phyloP scores from a whole-genome alignment of 1,284 basidiomycete species.

The Puccinia brachypodii region DNA sequence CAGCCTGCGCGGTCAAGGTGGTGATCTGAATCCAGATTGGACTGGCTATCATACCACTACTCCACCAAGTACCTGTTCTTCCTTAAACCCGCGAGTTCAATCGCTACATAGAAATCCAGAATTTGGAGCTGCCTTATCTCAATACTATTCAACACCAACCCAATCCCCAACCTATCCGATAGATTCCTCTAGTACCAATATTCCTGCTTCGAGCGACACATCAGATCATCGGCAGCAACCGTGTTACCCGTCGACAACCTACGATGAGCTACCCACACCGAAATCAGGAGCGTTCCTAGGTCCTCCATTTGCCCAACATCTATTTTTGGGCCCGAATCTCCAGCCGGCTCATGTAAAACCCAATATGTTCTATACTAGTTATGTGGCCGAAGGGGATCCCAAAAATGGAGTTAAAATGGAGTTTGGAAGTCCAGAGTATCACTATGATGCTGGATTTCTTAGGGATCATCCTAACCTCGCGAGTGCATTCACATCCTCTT shows the following conservation, averaged over 20 bases:
- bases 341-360: background rate
- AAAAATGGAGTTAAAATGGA: background rate
- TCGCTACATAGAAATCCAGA: slow-evolving; percentile 6
- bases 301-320: background rate
- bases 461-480: background rate
- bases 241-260: slow-evolving; percentile 5
- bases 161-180: slow-evolving; percentile 37
- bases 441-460: background rate
- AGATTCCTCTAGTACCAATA: slow-evolving; percentile 12
- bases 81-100: slow-evolving; percentile 3
- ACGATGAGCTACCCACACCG: slow-evolving; percentile 8
- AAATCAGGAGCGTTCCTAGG: slow-evolving; percentile 8
- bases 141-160: slow-evolving; percentile 37
- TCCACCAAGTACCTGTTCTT: slow-evolving; percentile 4
- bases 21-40: slow-evolving; percentile 16
- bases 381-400: background rate
- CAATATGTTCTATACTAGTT: slow-evolving; percentile 2
- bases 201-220: slow-evolving; percentile 2
- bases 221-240: slow-evolving; percentile 10
- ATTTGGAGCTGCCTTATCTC: background rate
- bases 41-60: slow-evolving; percentile 25
- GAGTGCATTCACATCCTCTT: background rate
- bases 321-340: background rate
- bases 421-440: background rate
- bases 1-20: background rate